These are phyloP conservation scores for Vicia faba DNA, from an alignment of 306 rosid genomes.

Conservation along the genomic window DNA sequence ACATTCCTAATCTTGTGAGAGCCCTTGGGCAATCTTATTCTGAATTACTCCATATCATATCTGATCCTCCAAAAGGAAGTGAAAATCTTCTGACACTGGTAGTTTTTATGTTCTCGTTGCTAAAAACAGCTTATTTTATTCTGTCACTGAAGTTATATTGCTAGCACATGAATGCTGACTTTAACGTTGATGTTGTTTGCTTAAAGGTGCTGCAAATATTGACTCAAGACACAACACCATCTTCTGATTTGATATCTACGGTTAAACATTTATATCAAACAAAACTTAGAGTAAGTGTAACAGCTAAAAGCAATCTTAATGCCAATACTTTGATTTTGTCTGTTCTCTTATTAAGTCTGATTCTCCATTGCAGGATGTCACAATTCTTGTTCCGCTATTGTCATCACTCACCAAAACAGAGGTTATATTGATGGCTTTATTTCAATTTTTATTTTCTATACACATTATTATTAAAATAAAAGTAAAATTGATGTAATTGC, in stretches of 20 bases:
- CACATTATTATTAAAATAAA: slow-evolving; percentile 6
- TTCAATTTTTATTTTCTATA: slow-evolving; percentile 28
- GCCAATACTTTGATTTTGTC: not conserved
- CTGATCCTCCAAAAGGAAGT: slow-evolving; percentile 99
- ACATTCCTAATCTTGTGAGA: slow-evolving; percentile 85
- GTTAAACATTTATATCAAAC: slow-evolving; percentile 91
- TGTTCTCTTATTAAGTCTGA: slow-evolving; percentile 39
- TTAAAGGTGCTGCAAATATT: slow-evolving; percentile 87
- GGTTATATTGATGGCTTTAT: slow-evolving; percentile 50
- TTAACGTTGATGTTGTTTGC: slow-evolving; percentile 35
- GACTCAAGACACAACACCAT: slow-evolving; percentile 80
- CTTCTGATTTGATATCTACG: slow-evolving; percentile 83
- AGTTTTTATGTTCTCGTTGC: slow-evolving; percentile 39
- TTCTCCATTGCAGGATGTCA: slow-evolving; percentile 76
- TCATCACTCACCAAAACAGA: slow-evolving; percentile 85
- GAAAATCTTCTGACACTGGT: slow-evolving; percentile 92
- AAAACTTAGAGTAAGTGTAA: slow-evolving; percentile 69
- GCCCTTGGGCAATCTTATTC: slow-evolving; percentile 84
- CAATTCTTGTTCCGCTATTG: slow-evolving; percentile 93
- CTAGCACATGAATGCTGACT: slow-evolving; percentile 11
- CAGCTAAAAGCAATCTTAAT: slow-evolving; percentile 26
- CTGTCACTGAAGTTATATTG: slow-evolving; percentile 17
- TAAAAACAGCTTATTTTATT: slow-evolving; percentile 25
- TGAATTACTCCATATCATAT: slow-evolving; percentile 77
- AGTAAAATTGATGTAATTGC: not conserved